Evolutionary conservation across 257 asterid genomes (phyloP).

Genomic region (Solanum appendiculatum): DNA sequence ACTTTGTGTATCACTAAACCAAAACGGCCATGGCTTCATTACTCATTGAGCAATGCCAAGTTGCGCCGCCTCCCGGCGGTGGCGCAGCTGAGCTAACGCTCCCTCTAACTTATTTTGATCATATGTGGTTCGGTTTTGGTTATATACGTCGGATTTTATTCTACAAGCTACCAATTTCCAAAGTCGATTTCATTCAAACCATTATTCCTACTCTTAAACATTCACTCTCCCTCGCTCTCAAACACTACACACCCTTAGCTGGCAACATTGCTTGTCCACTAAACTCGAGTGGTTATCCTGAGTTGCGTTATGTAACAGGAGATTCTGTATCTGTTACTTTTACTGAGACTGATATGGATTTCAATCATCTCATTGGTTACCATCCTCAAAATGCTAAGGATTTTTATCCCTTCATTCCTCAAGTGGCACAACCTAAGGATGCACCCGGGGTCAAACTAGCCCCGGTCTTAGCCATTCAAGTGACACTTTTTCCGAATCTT

Average conservation of each 20-base stretch:
- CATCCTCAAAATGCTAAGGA: neutral
- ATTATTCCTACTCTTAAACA: neutral
- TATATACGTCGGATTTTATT: neutral
- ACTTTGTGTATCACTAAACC: no score
- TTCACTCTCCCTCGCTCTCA: neutral
- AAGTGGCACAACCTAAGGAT: neutral
- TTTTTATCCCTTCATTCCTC: neutral
- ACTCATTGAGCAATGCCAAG: neutral
- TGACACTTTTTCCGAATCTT: neutral
- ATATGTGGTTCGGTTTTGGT: neutral
- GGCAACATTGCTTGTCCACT: neutral
- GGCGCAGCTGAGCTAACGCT: neutral
- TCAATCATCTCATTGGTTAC: neutral
- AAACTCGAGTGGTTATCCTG: accelerated
- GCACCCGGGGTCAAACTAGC: neutral
- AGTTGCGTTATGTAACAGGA: accelerated
- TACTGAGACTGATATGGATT: neutral
- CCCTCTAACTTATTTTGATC: conserved; percentile 6
- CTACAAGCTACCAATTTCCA: neutral
- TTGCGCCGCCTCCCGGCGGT: neutral
- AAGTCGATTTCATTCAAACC: neutral
- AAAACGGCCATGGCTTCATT: neutral
- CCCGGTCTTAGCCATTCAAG: neutral
- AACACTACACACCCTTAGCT: neutral
- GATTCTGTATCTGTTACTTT: neutral